Evolutionary conservation across 2,329 filamentous ascomycete genomes (phyloP).

Genomic region (Corynespora cassiicola): DNA sequence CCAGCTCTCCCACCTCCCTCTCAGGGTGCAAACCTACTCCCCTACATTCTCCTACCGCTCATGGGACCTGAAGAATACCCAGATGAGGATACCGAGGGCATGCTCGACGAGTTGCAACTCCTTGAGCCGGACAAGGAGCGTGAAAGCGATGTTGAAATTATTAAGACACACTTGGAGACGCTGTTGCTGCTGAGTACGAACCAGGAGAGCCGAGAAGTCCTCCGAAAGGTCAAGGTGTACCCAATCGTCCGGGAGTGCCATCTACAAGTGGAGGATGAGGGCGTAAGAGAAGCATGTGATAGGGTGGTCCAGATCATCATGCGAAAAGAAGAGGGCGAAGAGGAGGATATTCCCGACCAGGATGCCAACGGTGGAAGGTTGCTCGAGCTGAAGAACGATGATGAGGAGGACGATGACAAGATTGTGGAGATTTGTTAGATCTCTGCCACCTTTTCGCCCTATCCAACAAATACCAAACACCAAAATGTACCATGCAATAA

Average conservation of each 20-base stretch:
- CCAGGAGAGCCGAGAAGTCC: constrained; percentile 72
- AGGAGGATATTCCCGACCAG: constrained; percentile 48
- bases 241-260: constrained; percentile 89
- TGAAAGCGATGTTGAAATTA: constrained; percentile 76
- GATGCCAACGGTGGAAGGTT: constrained; percentile 29
- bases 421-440: constrained; percentile 41
- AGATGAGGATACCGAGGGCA: constrained; percentile 82
- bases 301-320: constrained; percentile 87
- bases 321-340: constrained; percentile 73
- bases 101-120: constrained; percentile 90
- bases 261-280: constrained; percentile 76
- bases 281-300: constrained; percentile 83
- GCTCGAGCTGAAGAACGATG: constrained; percentile 33
- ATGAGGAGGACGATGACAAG: constrained; percentile 43
- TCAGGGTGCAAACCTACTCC: constrained; percentile 78
- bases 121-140: constrained; percentile 88
- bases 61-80: constrained; percentile 87
- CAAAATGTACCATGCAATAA: too few relatives aligned
- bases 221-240: constrained; percentile 84
- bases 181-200: constrained; percentile 83
- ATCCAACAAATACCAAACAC: too few relatives aligned
- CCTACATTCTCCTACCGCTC: constrained; percentile 87
- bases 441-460: too few relatives aligned
- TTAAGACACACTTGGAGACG: constrained; percentile 89
- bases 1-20: constrained; percentile 54